Base-by-base conservation (phyloP, 1,139 yeast genomes). In the Blastobotrys aristatus region DNA sequence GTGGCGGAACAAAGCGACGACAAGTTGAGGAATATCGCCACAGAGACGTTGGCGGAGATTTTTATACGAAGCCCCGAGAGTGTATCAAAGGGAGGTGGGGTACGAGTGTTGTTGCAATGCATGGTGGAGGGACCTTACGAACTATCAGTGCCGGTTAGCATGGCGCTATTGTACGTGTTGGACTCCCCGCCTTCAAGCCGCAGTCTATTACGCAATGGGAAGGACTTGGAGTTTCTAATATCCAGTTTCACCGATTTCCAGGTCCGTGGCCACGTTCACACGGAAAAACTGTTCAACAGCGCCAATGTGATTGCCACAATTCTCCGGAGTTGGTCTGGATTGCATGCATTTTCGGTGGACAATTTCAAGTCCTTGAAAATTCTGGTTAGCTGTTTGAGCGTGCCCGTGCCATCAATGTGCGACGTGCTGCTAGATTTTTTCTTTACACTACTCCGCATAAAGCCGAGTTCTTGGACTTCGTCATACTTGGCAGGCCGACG, bases 321-420 rank as follows among this genome's bases (percentile, higher is more conserved):
- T 26, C 66, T 92, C 44, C 84, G 86, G 52, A 76, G 80, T 41
- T 84, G 94, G 80, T 75, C 85, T 17, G 98, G 98, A 0, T 62
- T 89, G 11, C 74, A 84, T 54, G 77, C 84, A 7, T 77, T 83
- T 56, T 75, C 87, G 0, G 72, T 77, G 48, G 72, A 82, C 55
- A 66, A 78, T 50, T 84, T 80, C 56, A 72, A 72, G 46, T 76
- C 84, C 27, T 58, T 92, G 17, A 69, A 68, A 39, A 79, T 80
- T 48, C 68, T 92, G 32, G 68, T 90, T 1, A 69, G 74, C 34
- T 83, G 90, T 60, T 67, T 90, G 47, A 71, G 72, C 26, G 78
- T 81, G 47, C 84, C 84, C 0, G 72, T 77, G 20, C 64, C 74
- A 1, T 66, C 71, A 22, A 70, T 86, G 14, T 76, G 90, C 22